These are phyloP conservation scores for Verticillium zaregamsianum DNA, from an alignment of 2,329 filamentous ascomycete genomes.

Conservation along the genomic window DNA sequence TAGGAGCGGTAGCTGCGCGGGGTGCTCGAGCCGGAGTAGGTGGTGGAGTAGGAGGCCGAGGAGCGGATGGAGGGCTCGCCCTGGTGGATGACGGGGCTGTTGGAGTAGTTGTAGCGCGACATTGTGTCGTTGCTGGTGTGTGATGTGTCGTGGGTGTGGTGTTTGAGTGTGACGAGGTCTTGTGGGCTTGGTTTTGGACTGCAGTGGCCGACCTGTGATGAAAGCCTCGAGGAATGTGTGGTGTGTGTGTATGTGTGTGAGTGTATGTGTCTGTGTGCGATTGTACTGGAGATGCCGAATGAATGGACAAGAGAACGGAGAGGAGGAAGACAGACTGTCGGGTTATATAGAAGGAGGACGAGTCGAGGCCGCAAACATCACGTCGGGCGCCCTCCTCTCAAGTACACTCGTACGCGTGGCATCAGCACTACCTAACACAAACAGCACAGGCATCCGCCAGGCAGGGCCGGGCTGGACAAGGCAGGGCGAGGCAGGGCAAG, in stretches of 20 bases:
- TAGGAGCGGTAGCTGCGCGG: slow-evolving; percentile 27
- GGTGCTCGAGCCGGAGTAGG: slow-evolving; percentile 17
- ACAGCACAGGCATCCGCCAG: neutral
- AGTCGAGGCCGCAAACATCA: neutral
- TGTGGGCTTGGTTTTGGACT: neutral
- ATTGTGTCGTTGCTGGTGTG: slow-evolving; percentile 11
- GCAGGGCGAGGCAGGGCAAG: neutral
- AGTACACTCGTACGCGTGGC: neutral
- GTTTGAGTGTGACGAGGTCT: slow-evolving; percentile 1
- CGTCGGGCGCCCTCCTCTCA: neutral
- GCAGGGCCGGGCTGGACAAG: neutral
- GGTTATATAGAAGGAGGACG: neutral
- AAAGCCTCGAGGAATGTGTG: neutral
- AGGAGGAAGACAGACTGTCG: too few relatives aligned
- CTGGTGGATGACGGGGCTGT: slow-evolving; percentile 28
- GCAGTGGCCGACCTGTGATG: neutral
- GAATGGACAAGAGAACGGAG: too few relatives aligned
- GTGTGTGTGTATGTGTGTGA: neutral
- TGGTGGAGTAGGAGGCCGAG: slow-evolving; percentile 18
- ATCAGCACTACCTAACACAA: neutral
- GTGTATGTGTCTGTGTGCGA: neutral
- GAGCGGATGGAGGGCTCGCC: slow-evolving; percentile 22
- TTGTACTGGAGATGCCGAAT: too few relatives aligned
- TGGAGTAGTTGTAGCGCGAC: slow-evolving; percentile 10
- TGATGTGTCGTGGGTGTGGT: neutral